Evolutionary conservation across 176 grass and related monocot genomes (phyloP).

Genomic region (Phoenix roebelenii): DNA sequence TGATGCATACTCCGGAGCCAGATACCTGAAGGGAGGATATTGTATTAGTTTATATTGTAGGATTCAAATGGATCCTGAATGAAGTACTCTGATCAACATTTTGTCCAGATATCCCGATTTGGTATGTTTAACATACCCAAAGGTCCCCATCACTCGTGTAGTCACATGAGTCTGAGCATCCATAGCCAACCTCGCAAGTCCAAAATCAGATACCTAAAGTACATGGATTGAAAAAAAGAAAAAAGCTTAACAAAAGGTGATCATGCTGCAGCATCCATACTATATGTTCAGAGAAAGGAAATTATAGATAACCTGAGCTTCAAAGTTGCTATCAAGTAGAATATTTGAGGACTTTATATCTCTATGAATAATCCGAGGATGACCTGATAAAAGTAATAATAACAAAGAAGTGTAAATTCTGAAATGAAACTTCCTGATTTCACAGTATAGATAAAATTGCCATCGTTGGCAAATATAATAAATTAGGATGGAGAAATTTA

Average conservation of each 20-base stretch:
- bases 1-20: constrained; percentile 93
- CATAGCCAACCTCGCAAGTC: constrained; percentile 84
- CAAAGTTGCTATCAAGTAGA: constrained; percentile 90
- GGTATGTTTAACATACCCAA: constrained; percentile 52
- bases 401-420: constrained; percentile 12
- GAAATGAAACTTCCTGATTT: constrained; percentile 10
- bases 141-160: constrained; percentile 96
- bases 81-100: constrained; percentile 7
- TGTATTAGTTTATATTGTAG: background rate
- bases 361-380: constrained; percentile 96
- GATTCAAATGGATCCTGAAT: no score
- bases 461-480: background rate
- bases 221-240: constrained; percentile 3
- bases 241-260: constrained; percentile 4
- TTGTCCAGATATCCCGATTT: constrained; percentile 4
- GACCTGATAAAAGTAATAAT: constrained; percentile 45
- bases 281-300: constrained; percentile 10
- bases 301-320: constrained; percentile 72
- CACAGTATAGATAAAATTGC: no score
- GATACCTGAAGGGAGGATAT: constrained; percentile 45
- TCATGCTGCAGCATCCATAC: constrained; percentile 1
- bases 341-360: constrained; percentile 99
- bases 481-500: constrained; percentile 26
- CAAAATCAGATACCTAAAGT: constrained; percentile 95
- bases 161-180: constrained; percentile 86